Base-by-base conservation (phyloP, 768 basidiomycete species). In the Boletus pseudopeckii region DNA sequence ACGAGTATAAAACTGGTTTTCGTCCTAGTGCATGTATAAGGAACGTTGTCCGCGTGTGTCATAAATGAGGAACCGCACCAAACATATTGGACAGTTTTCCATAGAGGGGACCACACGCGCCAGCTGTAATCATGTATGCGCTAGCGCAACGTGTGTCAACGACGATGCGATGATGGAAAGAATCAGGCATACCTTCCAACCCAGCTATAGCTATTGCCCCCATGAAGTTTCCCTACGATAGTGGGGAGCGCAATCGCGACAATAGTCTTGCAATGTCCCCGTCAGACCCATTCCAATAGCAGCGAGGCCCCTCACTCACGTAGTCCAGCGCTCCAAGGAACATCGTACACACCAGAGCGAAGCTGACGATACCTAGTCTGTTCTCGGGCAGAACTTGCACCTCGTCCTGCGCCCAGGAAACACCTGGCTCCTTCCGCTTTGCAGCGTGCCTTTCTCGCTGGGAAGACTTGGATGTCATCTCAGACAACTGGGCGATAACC, bases 241-340 rank as follows among this genome's bases (percentile, higher is more conserved):
- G 84, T 87, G 2, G 87, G 86, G 18, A 89, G 69, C 8, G 87
- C 85, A 9, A 85, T 88, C 8, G 85, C 78, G 26, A 88, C 80
- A 52, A 84, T 83, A 9, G 80, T 83, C 81, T 83, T 44, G 9
- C 20, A 32, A 22, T 36, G 55, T 51, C 34, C 18, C 36, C 38
- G 22, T 50, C 26, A 32, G 43, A 10, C 20, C n/a, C 24, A 22
- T 5, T 13, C 14, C 20, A n/a, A 28, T 39, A 30, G 34, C 20
- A 30, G 33, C 10, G 10, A 11, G 9, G 30, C 24, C 7, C 57
- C 13, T 8, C 20, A 47, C 58, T 22, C 53, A 83, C 83, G 70
- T 83, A 80, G 63, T 85, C 84, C 48, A 85, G 66, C 1, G 81
- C 80, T 28, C 79, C 79, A 52, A 64, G 49, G 48, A 62, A 63